A percentile compares a stretch with the other conserved stretches of the same genome.
Evolutionary conservation across 208 protist species (phyloP).

Genomic region (Tritrichomonas foetus): DNA sequence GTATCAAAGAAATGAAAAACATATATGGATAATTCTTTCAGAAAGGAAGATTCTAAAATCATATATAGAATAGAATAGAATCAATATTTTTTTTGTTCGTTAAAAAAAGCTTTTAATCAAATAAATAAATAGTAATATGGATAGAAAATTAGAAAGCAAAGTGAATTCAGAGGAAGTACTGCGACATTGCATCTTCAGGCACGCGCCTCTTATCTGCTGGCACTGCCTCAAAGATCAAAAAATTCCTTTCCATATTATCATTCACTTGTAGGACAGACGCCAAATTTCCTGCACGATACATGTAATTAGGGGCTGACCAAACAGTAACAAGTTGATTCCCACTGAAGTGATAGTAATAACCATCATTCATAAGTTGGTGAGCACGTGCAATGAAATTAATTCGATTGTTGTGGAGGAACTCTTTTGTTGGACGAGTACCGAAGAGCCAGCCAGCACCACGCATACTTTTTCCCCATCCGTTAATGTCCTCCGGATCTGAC

Average conservation of each 20-base stretch:
- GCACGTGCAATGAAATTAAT: slow-evolving; percentile 75
- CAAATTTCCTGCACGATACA: slow-evolving; percentile 61
- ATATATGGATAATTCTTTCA: no score
- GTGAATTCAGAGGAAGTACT: background rate
- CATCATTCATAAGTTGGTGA: slow-evolving; percentile 64
- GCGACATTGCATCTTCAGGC: background rate
- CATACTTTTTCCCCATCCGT: slow-evolving; percentile 88
- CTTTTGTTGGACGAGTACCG: slow-evolving; percentile 74
- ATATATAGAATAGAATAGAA: no score
- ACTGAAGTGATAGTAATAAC: slow-evolving; percentile 66
- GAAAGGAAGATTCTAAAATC: no score
- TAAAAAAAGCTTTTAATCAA: no score
- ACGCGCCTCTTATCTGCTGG: slow-evolving; percentile 71
- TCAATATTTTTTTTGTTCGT: no score
- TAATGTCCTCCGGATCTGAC: slow-evolving; percentile 87
- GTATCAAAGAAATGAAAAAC: no score
- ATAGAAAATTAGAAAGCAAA: no score
- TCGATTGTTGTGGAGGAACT: slow-evolving; percentile 81
- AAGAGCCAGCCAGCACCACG: slow-evolving; percentile 98
- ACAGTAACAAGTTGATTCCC: slow-evolving; percentile 60
- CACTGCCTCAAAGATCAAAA: slow-evolving; percentile 90
- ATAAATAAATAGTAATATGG: no score
- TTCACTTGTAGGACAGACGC: slow-evolving; percentile 70
- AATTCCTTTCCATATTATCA: slow-evolving; percentile 76
- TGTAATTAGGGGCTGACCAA: no score